phyloP scores from a whole-genome alignment of 495 filamentous ascomycete species.

The Aspergillus ellipticus region DNA sequence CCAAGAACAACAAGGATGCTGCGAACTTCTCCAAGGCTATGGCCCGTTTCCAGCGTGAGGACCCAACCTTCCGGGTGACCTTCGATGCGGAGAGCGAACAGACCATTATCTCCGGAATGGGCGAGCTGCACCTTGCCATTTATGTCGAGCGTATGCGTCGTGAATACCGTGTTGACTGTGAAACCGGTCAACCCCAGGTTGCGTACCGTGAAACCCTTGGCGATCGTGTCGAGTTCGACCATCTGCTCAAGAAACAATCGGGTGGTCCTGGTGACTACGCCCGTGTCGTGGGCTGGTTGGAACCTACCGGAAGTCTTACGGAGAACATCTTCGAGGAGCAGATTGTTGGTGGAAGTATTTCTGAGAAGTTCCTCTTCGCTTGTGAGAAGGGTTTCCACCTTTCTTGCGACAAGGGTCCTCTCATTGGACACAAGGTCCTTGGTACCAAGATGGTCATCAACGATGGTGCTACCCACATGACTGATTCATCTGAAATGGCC shows the following conservation, averaged over 20 bases:
- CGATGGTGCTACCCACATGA: constrained; percentile 97
- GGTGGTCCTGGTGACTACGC: constrained; percentile 96
- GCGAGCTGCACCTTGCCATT: constrained; percentile 93
- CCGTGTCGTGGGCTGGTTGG: constrained; percentile 88
- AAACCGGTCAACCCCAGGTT: constrained; percentile 94
- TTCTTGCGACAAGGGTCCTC: constrained; percentile 80
- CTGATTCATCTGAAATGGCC: constrained; percentile 96
- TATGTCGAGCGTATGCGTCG: constrained; percentile 98
- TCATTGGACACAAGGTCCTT: constrained; percentile 91
- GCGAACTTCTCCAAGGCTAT: constrained; percentile 98
- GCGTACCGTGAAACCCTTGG: constrained; percentile 96
- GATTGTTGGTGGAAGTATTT: constrained; percentile 85
- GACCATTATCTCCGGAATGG: constrained; percentile 98
- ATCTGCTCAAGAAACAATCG: constrained; percentile 91
- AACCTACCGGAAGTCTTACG: constrained; percentile 69
- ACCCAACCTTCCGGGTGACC: constrained; percentile 94
- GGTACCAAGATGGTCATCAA: constrained; percentile 89
- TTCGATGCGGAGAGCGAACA: constrained; percentile 88
- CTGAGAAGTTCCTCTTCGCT: constrained; percentile 92
- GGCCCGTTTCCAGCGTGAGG: constrained; percentile 97
- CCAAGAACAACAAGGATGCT: constrained; percentile 87
- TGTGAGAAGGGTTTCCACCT: constrained; percentile 94
- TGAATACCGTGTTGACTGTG: constrained; percentile 93
- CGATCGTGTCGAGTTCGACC: constrained; percentile 75
- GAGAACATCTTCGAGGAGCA: constrained; percentile 82